Percentiles rank a stretch among this genome's conserved stretches.
Evolutionary conservation across 208 protist genomes (phyloP).

Genomic region (Acanthamoeba sp.): DNA sequence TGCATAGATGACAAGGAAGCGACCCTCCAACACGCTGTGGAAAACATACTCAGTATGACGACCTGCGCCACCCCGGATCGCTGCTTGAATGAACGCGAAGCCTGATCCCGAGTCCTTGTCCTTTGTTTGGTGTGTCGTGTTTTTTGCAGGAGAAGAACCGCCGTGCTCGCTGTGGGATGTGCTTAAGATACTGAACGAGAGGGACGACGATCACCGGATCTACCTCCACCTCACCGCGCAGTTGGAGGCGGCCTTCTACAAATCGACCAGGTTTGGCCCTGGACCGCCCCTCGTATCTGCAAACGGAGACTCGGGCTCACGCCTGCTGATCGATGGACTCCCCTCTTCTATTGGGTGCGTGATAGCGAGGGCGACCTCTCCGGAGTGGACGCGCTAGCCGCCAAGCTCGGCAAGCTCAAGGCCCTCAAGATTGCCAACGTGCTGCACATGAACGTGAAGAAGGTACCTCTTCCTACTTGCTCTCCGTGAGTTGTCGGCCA

Average conservation of each 20-base stretch:
- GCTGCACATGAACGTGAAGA: slow-evolving; percentile 52
- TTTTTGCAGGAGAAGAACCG: background rate
- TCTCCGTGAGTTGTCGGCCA: no score
- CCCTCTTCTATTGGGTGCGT: background rate
- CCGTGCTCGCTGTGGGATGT: slow-evolving; percentile 56
- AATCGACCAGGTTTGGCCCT: background rate
- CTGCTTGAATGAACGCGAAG: no score
- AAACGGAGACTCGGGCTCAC: no score
- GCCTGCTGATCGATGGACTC: no score
- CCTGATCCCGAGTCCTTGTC: no score
- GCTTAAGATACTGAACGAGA: slow-evolving; percentile 43
- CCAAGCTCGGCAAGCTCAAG: slow-evolving; percentile 34
- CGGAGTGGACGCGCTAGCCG: background rate
- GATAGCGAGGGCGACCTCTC: background rate
- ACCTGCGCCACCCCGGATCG: no score
- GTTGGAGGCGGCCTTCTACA: slow-evolving; percentile 37
- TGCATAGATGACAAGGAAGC: slow-evolving; percentile 58
- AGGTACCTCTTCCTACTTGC: background rate
- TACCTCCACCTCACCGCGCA: slow-evolving; percentile 49
- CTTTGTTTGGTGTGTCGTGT: background rate
- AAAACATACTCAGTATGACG: background rate
- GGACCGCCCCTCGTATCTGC: no score
- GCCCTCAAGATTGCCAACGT: slow-evolving; percentile 34
- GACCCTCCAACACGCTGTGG: slow-evolving; percentile 10
- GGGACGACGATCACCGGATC: slow-evolving; percentile 6